These are phyloP conservation scores for Cladosporium oxysporum DNA, from an alignment of 2,329 filamentous ascomycete genomes.

Conservation along the genomic window DNA sequence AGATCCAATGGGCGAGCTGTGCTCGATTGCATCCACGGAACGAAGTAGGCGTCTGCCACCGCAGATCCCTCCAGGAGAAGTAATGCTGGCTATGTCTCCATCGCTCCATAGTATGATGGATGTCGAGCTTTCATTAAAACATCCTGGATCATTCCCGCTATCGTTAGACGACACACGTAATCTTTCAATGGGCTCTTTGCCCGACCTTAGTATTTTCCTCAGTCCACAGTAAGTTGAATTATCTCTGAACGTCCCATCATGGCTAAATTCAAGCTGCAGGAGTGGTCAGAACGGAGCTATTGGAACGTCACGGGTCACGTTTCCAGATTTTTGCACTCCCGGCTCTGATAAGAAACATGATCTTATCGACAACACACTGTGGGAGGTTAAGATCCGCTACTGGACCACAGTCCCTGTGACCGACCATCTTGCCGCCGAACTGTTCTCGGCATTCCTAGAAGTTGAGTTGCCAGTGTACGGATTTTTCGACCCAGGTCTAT, in stretches of 20 bases:
- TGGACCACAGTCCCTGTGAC: neutral
- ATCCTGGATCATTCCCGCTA: neutral
- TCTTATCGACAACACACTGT: neutral
- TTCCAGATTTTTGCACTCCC: neutral
- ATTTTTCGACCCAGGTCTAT: neutral
- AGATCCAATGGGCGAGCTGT: neutral
- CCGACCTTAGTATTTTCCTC: neutral
- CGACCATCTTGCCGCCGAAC: neutral
- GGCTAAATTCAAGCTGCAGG: neutral
- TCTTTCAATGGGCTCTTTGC: neutral
- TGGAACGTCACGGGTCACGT: neutral
- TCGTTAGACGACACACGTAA: neutral
- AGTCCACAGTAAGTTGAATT: neutral
- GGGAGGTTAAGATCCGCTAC: neutral
- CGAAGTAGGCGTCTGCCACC: neutral
- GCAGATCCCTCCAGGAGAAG: neutral
- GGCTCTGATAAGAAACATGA: neutral
- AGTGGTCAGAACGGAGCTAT: neutral
- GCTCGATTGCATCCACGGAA: constrained; percentile 5
- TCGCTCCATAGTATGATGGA: constrained; percentile 1
- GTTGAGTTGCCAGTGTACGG: neutral
- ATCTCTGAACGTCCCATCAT: too few species aligned
- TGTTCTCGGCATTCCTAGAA: neutral
- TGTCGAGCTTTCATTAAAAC: neutral
- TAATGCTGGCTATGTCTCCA: neutral